phyloP scores from a whole-genome alignment of 2,329 filamentous ascomycete species.

The Cordyceps sp. region DNA sequence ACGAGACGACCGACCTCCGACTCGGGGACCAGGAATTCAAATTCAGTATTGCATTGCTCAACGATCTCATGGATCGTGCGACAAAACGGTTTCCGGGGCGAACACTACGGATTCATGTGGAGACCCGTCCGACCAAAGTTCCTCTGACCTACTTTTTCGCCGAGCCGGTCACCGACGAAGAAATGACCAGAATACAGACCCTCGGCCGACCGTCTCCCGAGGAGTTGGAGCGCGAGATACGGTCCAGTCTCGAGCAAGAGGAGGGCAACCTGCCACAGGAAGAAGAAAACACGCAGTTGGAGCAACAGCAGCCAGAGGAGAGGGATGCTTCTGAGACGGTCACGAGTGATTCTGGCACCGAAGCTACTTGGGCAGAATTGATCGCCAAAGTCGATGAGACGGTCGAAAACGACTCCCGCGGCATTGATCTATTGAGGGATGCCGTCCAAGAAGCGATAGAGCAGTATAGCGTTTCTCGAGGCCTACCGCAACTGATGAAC shows the following conservation, averaged over 20 bases:
- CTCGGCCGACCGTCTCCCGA: constrained; percentile 47
- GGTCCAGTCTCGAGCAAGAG: constrained; percentile 22
- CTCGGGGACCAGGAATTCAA: constrained; percentile 79
- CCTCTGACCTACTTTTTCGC: constrained; percentile 81
- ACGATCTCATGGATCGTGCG: constrained; percentile 61
- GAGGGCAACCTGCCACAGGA: constrained; percentile 8
- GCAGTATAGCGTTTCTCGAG: constrained; percentile 33
- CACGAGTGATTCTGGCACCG: constrained; percentile 11
- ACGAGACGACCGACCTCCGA: constrained; percentile 49
- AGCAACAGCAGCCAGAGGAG: constrained; percentile 4
- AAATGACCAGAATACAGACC: constrained; percentile 60
- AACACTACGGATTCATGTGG: constrained; percentile 67
- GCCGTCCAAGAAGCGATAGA: constrained; percentile 37
- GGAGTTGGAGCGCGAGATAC: constrained; percentile 48
- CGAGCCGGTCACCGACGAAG: constrained; percentile 59
- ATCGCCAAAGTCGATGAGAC: constrained; percentile 37
- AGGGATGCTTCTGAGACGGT: constrained; percentile 3
- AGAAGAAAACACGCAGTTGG: constrained; percentile 5
- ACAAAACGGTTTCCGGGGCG: constrained; percentile 57
- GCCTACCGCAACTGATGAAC: constrained; percentile 26
- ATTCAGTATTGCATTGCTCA: constrained; percentile 61
- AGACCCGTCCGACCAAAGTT: constrained; percentile 44
- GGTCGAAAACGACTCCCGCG: constrained; percentile 39
- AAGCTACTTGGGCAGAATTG: constrained; percentile 35
- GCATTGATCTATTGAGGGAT: constrained; percentile 32